phyloP scores from a whole-genome alignment of 2,329 filamentous ascomycete species.

The Colletotrichum lentis region DNA sequence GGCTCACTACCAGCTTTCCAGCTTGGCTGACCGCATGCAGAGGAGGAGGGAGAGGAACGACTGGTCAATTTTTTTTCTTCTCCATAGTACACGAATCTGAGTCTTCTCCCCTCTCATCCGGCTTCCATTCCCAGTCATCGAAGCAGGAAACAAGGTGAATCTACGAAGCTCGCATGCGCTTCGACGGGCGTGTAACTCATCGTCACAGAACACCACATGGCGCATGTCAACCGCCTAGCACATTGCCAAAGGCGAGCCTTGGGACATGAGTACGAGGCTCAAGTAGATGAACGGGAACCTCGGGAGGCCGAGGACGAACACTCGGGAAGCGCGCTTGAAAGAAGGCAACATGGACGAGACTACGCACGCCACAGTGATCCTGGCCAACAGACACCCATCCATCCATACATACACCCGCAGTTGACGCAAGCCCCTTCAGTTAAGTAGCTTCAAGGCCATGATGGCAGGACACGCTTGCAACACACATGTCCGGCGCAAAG shows the following conservation, averaged over 20 bases:
- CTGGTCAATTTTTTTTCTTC: conserved; percentile 25
- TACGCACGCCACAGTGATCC: neutral
- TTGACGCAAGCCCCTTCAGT: neutral
- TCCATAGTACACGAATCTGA: conserved; percentile 24
- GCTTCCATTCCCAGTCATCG: neutral
- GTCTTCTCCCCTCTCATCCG: conserved; percentile 6
- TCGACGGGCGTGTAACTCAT: conserved; percentile 7
- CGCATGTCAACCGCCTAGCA: conserved; percentile 8
- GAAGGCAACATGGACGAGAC: conserved; percentile 22
- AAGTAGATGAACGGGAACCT: conserved; percentile 15
- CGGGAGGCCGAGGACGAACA: neutral
- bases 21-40: neutral
- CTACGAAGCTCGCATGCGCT: conserved; percentile 15
- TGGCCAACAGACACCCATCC: neutral
- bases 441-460: too few relatives aligned
- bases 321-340: neutral
- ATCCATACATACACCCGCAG: neutral
- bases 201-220: conserved; percentile 17
- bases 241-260: conserved; percentile 17
- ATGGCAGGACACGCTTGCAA: neutral
- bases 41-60: neutral
- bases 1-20: neutral
- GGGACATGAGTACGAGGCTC: conserved; percentile 21
- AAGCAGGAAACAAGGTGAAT: neutral
- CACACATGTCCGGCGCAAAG: neutral